Base-by-base conservation (phyloP, 192 early-diverging fungal genomes). In the Coemansia sp. region DNA sequence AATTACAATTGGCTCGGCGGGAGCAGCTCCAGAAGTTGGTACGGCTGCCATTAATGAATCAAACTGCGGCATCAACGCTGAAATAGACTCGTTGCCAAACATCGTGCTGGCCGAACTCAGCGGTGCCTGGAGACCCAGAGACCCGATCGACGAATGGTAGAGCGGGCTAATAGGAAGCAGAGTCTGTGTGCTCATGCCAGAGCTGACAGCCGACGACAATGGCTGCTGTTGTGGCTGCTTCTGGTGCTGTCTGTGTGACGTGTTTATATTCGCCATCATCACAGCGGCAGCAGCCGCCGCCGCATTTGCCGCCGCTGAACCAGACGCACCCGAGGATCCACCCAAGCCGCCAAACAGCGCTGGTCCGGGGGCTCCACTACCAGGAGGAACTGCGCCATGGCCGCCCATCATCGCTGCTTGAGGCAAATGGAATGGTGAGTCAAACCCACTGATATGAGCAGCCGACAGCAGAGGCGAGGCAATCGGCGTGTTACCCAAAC, bases 381-480 rank as follows among this genome's bases (percentile, higher is more conserved):
- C 36, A n/a, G n/a, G n/a, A n/a, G n/a, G n/a, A n/a, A n/a, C n/a
- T 11, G 30, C 11, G 30, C 30, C 30, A 32, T 32, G 5, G 43
- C 50, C 50, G 28, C 27, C 22, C 15, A 29, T 17, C 18, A 32
- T 30, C 2, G 50, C 63, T 2, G 49, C 40, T 48, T 67, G 65
- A 3, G 67, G 71, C 50, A 74, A 47, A n/a, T 67, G 30, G 60
- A 74, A 76, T 24, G 72, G 45, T 42, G 72, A 48, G 9, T 76
- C 72, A 40, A 64, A 76, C 19, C 64, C 72, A 9, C 60, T 38
- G 18, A 76, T 40, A 7, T 65, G 67, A 28, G 66, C 60, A 1
- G 72, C 67, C 42, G 66, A 55, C 19, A 76, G 55, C 60, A 64
- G 44, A 9, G 72, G 72, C 56, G 72, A 76, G 10, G 46, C 60